Conservation (phyloP, 1,139 yeast genomes). For the Geotrichum candidum region DNA sequence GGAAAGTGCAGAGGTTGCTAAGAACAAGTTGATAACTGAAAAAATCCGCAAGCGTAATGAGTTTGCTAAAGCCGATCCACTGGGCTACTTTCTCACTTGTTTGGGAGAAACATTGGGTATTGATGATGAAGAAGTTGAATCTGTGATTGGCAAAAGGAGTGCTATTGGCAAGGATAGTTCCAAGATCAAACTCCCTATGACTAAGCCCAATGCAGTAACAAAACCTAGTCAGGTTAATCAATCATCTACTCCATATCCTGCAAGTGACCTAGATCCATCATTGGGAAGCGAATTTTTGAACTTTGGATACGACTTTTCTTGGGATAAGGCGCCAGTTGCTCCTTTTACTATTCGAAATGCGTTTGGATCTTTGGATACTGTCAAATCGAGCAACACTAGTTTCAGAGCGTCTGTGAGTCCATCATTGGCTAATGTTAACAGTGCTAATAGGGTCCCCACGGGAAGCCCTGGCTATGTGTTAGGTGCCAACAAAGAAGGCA, state of each 20-base stretch:
- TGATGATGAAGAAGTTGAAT: slow-evolving; percentile 13
- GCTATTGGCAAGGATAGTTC: not conserved
- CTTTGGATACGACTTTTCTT: not conserved
- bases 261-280: slow-evolving; percentile 23
- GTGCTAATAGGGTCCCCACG: not conserved
- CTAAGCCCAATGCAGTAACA: slow-evolving; percentile 19
- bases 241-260: not conserved
- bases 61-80: slow-evolving; percentile 27
- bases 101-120: slow-evolving; percentile 31
- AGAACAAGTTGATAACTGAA: slow-evolving; percentile 20
- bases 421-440: not conserved
- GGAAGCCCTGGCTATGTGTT: not conserved
- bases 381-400: not conserved
- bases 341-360: not conserved
- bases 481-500: not conserved
- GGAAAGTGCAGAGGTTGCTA: slow-evolving; percentile 26
- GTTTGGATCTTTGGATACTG: not conserved
- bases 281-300: slow-evolving; percentile 21
- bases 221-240: slow-evolving; percentile 16
- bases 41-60: slow-evolving; percentile 24
- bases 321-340: not conserved
- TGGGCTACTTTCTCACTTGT: slow-evolving; percentile 28
- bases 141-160: slow-evolving; percentile 13
- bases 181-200: not conserved
- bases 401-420: not conserved